phyloP scores from a whole-genome alignment of 1,139 yeast species.

The Eremothecium coryli region DNA sequence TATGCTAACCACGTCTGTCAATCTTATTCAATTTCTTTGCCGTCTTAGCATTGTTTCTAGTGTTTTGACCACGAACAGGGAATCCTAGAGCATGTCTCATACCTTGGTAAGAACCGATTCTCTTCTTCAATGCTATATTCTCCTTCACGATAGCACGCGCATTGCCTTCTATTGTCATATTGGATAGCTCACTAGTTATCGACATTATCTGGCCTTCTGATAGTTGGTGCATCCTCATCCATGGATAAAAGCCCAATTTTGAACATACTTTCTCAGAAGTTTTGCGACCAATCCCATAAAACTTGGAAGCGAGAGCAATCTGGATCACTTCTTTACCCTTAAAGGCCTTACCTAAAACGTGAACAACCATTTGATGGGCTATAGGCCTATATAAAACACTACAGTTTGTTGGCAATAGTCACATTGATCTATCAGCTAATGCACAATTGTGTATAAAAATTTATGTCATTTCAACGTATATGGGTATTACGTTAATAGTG shows the following conservation, averaged over 20 bases:
- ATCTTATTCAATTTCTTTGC: conserved; percentile 78
- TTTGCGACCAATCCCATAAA: conserved; percentile 74
- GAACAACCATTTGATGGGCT: conserved; percentile 49
- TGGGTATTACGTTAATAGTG: background rate
- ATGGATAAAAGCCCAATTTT: conserved; percentile 81
- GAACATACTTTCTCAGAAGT: conserved; percentile 79
- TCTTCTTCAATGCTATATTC: conserved; percentile 71
- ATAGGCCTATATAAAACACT: too few species aligned
- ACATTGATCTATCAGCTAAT: background rate
- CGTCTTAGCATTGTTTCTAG: conserved; percentile 82
- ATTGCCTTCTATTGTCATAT: conserved; percentile 76
- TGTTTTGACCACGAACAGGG: conserved; percentile 92
- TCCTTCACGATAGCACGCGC: conserved; percentile 69
- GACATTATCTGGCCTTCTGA: conserved; percentile 81
- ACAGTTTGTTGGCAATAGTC: too few species aligned
- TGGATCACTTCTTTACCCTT: conserved; percentile 41
- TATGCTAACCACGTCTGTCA: conserved; percentile 47
- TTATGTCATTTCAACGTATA: background rate
- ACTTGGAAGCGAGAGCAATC: conserved; percentile 68
- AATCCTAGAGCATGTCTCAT: conserved; percentile 78
- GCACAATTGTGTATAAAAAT: background rate
- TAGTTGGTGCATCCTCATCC: conserved; percentile 89
- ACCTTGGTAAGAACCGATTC: conserved; percentile 82
- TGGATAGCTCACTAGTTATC: conserved; percentile 77
- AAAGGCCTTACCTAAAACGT: conserved; percentile 65